These are phyloP conservation scores for Xylariomycetidae sp. DNA, from an alignment of 2,329 filamentous ascomycete species.

Conservation along the genomic window DNA sequence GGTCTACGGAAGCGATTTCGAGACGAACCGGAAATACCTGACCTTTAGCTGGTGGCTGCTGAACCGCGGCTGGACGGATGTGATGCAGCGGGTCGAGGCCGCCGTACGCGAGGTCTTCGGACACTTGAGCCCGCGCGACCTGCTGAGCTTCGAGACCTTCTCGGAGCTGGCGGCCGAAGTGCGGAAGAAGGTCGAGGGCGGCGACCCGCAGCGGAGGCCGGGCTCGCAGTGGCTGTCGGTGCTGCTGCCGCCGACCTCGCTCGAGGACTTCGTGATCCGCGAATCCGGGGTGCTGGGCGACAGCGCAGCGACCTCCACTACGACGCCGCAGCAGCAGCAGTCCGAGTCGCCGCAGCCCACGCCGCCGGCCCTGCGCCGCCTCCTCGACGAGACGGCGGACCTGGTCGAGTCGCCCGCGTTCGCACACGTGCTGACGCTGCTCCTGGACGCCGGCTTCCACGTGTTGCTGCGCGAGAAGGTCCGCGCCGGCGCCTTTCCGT, in stretches of 20 bases:
- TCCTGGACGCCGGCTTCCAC: constrained; percentile 84
- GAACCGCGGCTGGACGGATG: constrained; percentile 78
- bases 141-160: constrained; percentile 74
- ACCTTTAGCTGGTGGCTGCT: constrained; percentile 98
- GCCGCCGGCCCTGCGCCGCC: constrained; percentile 62
- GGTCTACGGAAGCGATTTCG: constrained; percentile 85
- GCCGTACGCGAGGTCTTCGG: constrained; percentile 88
- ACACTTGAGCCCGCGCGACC: constrained; percentile 80
- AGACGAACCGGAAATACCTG: constrained; percentile 90
- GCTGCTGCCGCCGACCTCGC: constrained; percentile 70
- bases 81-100: constrained; percentile 75
- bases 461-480: constrained; percentile 79
- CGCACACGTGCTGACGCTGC: constrained; percentile 73
- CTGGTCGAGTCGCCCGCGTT: constrained; percentile 92
- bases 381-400: constrained; percentile 94
- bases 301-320: constrained; percentile 32
- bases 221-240: constrained; percentile 72
- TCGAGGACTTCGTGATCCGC: constrained; percentile 77
- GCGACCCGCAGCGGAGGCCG: constrained; percentile 14
- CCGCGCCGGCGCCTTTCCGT: constrained; percentile 65
- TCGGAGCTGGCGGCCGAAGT: constrained; percentile 77
- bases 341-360: constrained; percentile 13
- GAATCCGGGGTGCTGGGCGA: constrained; percentile 73
- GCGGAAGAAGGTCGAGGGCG: constrained; percentile 68
- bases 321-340: constrained; percentile 4